phyloP scores from a whole-genome alignment of 179 eudicot species.

The Beta lomatogona region DNA sequence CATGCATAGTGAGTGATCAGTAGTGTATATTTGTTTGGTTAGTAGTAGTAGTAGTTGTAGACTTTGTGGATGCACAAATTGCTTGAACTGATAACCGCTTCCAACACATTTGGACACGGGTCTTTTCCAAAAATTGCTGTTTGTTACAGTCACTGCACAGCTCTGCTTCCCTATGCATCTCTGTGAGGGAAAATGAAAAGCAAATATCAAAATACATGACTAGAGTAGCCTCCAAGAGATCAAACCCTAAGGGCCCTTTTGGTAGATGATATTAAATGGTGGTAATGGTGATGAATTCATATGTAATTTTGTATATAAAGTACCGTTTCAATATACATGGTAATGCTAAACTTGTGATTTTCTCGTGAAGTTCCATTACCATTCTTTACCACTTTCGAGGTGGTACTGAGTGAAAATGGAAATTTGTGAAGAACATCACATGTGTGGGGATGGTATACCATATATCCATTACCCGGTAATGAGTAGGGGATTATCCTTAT shows the following conservation, averaged over 20 bases:
- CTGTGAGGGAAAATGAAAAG: constrained; percentile 38
- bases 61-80: constrained; percentile 47
- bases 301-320: too few species aligned
- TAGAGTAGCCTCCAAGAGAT: not conserved
- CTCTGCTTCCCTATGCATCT: constrained; percentile 73
- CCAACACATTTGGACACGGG: constrained; percentile 86
- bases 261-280: too few species aligned
- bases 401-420: too few species aligned
- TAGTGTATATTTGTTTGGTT: constrained; percentile 37
- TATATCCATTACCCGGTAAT: too few species aligned
- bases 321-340: too few species aligned
- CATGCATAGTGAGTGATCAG: constrained; percentile 29
- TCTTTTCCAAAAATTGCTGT: constrained; percentile 75
- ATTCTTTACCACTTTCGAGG: too few species aligned
- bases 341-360: too few species aligned
- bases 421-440: not conserved
- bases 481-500: too few species aligned
- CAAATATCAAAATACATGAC: constrained; percentile 1
- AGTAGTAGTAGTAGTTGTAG: constrained; percentile 23
- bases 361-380: too few species aligned
- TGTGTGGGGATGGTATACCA: too few species aligned
- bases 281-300: too few species aligned
- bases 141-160: constrained; percentile 75
- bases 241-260: not conserved
- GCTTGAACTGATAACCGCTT: constrained; percentile 92